These are phyloP conservation scores for Nakazawaea wyomingensis DNA, from an alignment of 805 yeast genomes.

Conservation along the genomic window DNA sequence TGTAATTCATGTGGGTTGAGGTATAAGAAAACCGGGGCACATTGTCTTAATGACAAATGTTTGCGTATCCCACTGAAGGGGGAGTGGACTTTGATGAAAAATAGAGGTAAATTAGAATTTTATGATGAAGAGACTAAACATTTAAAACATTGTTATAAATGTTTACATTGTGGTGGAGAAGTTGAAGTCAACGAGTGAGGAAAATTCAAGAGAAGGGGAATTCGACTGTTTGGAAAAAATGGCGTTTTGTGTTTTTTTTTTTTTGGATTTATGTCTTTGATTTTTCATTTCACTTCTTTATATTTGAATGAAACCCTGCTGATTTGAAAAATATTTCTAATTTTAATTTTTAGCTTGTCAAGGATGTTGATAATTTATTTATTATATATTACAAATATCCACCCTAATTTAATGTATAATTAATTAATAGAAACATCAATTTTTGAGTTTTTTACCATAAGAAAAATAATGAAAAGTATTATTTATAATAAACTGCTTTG, in stretches of 20 bases:
- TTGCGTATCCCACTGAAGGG: conserved; percentile 93
- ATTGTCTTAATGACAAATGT: conserved; percentile 74
- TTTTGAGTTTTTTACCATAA: too few relatives aligned
- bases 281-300: too few relatives aligned
- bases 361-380: not conserved
- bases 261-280: not conserved
- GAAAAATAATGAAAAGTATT: too few relatives aligned
- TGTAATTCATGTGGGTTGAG: conserved; percentile 96
- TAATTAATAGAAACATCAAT: too few relatives aligned
- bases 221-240: not conserved
- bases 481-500: too few relatives aligned
- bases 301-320: too few relatives aligned
- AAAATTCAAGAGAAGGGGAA: too few relatives aligned
- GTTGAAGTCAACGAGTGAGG: conserved; percentile 37
- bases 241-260: not conserved
- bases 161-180: conserved; percentile 55
- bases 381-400: not conserved
- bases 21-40: conserved; percentile 88
- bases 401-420: too few relatives aligned
- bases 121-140: conserved; percentile 20
- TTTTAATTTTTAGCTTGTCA: too few relatives aligned
- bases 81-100: conserved; percentile 86
- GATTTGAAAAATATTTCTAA: too few relatives aligned
- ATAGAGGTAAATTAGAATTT: conserved; percentile 46
- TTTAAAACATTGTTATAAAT: conserved; percentile 31